A percentile compares a stretch with the other conserved stretches of the same genome.
phyloP scores from a whole-genome alignment of 305 asterid genomes.

The Solanum hybrid region DNA sequence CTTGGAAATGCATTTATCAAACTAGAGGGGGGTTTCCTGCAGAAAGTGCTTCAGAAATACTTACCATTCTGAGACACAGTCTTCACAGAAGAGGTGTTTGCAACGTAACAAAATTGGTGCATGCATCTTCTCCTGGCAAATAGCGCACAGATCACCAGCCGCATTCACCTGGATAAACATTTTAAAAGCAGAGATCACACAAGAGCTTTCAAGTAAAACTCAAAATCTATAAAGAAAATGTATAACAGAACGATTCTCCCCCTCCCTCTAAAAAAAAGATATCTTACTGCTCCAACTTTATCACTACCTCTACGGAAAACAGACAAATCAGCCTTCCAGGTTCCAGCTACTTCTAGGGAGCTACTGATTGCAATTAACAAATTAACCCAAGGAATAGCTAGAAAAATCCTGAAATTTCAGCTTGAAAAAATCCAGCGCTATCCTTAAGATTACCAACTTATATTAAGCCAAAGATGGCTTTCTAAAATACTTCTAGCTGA shows the following conservation, averaged over 20 bases:
- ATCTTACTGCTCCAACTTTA: background rate
- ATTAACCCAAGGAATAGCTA: background rate
- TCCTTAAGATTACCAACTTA: background rate
- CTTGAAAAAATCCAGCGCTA: background rate
- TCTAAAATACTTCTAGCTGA: background rate
- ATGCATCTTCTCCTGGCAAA: constrained; percentile 45
- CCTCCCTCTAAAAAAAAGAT: background rate
- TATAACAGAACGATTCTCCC: background rate
- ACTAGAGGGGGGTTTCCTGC: background rate
- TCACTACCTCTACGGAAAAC: background rate
- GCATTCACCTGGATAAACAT: constrained; percentile 22
- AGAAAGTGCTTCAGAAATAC: background rate
- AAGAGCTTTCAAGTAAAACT: background rate
- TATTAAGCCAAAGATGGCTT: background rate
- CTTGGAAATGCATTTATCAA: background rate
- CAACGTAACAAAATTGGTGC: constrained; percentile 31
- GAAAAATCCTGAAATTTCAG: background rate
- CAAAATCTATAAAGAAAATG: background rate
- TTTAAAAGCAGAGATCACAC: background rate
- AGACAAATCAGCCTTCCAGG: background rate
- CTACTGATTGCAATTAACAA: background rate
- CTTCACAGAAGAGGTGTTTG: constrained; percentile 39
- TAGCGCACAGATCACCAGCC: constrained; percentile 38
- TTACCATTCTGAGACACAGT: constrained; percentile 39
- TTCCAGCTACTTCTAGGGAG: background rate